Evolutionary conservation across 495 filamentous ascomycete genomes (phyloP), one percentile per base, ranked within the genome.

Genomic region (Bombardia bombarda): DNA sequence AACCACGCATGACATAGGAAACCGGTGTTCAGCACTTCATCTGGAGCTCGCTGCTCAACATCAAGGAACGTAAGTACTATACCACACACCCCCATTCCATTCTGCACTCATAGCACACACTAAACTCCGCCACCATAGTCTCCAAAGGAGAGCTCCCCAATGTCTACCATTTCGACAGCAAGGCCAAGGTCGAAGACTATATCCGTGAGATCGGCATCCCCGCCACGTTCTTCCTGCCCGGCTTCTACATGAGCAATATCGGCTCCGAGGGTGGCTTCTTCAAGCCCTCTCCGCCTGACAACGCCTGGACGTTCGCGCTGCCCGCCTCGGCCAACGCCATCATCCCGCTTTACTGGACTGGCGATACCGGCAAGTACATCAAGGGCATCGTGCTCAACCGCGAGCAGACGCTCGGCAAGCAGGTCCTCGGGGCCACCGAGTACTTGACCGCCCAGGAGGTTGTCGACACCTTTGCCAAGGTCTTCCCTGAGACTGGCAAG

Each of bases 151-250:
- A 58, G 35, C 62, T 74, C 9, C 39, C 57, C n/a, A 52, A 77
- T 41, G 70, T 84, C 21, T 56, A 66, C 21, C 78, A 83, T 55
- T 86, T 82, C 49, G 79, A 84, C 56, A 49, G 53, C 44, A 85
- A 84, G 56, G 76, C 77, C 17, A 45, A 65, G 1, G 66, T 84
- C 7, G 79, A 77, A 35, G 58, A 73, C 14, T 82, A 84, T 55
- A 71, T 81, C 40, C 62, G 67, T n/a, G n/a, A n/a, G n/a, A n/a
- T n/a, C n/a, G n/a, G n/a, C n/a, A n/a, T n/a, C n/a, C n/a, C n/a
- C n/a, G n/a, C n/a, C n/a, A n/a, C n/a, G n/a, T n/a, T n/a, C 30
- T 68, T 82, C 49, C 49, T 75, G 28, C 68, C 76, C 3, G 80
- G 74, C 12, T 72, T 70, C 49, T 83, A 73, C 64, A 82, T 80